Evolutionary conservation across 345 rosid species (phyloP).

Genomic region (Mallotus nudiflorus): DNA sequence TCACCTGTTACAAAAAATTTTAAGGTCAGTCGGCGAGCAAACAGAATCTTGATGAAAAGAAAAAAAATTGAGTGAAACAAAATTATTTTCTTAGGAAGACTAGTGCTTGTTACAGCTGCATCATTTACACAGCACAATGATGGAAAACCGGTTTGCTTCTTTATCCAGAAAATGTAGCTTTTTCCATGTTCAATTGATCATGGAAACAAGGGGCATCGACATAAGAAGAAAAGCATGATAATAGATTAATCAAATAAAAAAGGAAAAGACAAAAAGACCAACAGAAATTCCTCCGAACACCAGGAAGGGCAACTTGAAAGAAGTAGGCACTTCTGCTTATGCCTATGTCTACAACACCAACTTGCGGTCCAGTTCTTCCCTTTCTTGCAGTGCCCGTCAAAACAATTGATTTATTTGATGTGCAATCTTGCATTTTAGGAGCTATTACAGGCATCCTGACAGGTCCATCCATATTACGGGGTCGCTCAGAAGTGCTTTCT

Average conservation of each 20-base stretch:
- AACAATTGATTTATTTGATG: conserved; percentile 27
- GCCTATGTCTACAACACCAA: conserved; percentile 22
- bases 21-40: background rate
- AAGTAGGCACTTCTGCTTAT: conserved; percentile 20
- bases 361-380: conserved; percentile 5
- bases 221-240: no score
- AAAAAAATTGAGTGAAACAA: background rate
- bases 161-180: background rate
- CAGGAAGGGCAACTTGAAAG: conserved; percentile 29
- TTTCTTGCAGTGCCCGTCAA: conserved; percentile 15
- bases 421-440: conserved; percentile 29
- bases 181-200: no score
- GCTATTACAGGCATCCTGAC: conserved; percentile 17
- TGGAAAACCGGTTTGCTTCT: no score
- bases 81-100: background rate
- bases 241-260: background rate
- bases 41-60: background rate
- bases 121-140: background rate
- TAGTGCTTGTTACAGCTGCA: background rate
- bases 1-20: conserved; percentile 17
- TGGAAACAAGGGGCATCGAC: no score
- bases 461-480: conserved; percentile 27
- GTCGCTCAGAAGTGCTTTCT: conserved; percentile 14
- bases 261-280: background rate
- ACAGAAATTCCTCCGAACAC: conserved; percentile 20